A percentile compares a stretch with the other conserved stretches of the same genome.
Evolutionary conservation across 805 yeast genomes (phyloP).

Genomic region (Teunomyces kruisii): DNA sequence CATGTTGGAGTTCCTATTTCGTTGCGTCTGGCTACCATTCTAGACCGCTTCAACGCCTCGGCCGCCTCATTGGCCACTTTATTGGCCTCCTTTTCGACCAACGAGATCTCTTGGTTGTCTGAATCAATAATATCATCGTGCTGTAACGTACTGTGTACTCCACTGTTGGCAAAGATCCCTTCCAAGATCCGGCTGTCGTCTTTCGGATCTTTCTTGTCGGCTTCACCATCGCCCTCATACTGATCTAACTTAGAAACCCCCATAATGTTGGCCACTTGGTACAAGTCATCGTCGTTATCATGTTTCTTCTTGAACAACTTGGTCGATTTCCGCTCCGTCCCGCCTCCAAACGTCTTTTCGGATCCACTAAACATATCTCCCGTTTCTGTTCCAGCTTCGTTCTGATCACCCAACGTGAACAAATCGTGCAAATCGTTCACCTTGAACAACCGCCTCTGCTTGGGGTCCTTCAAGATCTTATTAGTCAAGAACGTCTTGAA

Average conservation of each 20-base stretch:
- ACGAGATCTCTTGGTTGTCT: slow-evolving; percentile 47
- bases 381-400: slow-evolving; percentile 64
- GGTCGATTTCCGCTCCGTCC: slow-evolving; percentile 31
- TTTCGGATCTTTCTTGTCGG: slow-evolving; percentile 15
- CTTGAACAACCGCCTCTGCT: slow-evolving; percentile 89
- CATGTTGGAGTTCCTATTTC: slow-evolving; percentile 86
- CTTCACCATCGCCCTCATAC: slow-evolving; percentile 53
- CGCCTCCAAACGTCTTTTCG: slow-evolving; percentile 37
- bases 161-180: slow-evolving; percentile 68
- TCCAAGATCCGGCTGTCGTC: slow-evolving; percentile 68
- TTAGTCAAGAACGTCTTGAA: slow-evolving; percentile 93
- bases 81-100: slow-evolving; percentile 66
- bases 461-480: slow-evolving; percentile 92
- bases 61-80: slow-evolving; percentile 55
- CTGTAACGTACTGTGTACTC: slow-evolving; percentile 70
- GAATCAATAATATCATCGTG: slow-evolving; percentile 76
- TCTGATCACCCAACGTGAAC: slow-evolving; percentile 78
- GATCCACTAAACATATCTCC: slow-evolving; percentile 59
- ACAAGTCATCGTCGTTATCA: slow-evolving; percentile 63
- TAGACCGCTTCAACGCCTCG: slow-evolving; percentile 58
- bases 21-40: slow-evolving; percentile 46
- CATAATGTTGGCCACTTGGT: slow-evolving; percentile 56
- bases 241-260: slow-evolving; percentile 77
- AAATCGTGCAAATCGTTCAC: slow-evolving; percentile 88
- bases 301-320: slow-evolving; percentile 26